Conservation (phyloP, 768 basidiomycete genomes). For the Leccinellum rugosiceps region DNA sequence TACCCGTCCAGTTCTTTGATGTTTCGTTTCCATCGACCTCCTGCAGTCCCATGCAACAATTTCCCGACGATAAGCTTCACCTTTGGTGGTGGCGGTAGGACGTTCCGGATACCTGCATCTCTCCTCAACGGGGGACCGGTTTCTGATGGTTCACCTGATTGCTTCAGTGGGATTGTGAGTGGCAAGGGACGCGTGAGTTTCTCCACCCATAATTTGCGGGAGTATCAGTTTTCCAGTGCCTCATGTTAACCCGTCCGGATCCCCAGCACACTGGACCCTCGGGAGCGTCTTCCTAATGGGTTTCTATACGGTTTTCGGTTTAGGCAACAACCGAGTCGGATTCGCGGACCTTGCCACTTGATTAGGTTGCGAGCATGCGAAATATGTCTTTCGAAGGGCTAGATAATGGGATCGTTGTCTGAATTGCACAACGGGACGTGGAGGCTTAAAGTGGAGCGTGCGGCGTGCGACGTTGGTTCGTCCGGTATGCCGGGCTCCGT, state of each 20-base stretch:
- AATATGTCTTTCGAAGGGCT: no score
- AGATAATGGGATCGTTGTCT: no score
- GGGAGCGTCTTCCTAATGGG: not conserved
- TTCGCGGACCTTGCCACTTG: not conserved
- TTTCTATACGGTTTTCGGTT: not conserved
- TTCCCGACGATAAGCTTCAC: not conserved
- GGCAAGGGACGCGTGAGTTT: not conserved
- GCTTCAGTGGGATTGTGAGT: not conserved
- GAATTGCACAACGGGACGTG: no score
- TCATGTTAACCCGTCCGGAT: not conserved
- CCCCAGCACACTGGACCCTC: not conserved
- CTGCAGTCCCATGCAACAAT: not conserved
- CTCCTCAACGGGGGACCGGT: not conserved
- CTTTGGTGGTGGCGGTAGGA: not conserved
- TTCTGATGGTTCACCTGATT: not conserved
- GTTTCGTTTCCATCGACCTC: not conserved
- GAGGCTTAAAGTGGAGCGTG: no score
- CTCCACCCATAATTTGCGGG: not conserved
- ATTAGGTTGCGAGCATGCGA: not conserved
- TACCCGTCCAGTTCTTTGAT: not conserved
- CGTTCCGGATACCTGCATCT: not conserved
- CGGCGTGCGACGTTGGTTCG: no score
- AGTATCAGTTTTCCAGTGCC: no score
- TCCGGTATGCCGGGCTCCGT: no score
- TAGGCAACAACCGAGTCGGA: not conserved